Conservation (phyloP, 192 early-diverging fungal species). For the Backusella mclennaniae region DNA sequence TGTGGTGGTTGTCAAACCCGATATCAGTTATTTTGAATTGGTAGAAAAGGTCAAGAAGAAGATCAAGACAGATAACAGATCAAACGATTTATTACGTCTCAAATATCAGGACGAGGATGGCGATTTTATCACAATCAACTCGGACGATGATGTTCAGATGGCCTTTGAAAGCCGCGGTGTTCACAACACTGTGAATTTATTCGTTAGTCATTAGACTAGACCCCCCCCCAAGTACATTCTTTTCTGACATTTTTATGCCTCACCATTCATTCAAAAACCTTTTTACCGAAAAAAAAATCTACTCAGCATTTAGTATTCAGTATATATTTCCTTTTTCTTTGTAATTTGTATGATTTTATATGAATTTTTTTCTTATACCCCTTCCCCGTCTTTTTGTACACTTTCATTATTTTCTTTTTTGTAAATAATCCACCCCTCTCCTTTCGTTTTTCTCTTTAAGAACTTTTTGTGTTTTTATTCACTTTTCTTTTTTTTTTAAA, state of each 20-base stretch:
- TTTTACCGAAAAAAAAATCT: neutral
- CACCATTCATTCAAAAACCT: neutral
- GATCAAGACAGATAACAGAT: slow-evolving; percentile 66
- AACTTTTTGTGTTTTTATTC: neutral
- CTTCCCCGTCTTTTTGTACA: neutral
- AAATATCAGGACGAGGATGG: slow-evolving; percentile 93
- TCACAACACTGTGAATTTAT: slow-evolving; percentile 53
- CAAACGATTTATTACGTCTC: slow-evolving; percentile 60
- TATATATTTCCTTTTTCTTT: neutral
- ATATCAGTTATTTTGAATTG: slow-evolving; percentile 74
- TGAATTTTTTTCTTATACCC: neutral
- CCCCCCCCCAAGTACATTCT: neutral
- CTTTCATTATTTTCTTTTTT: neutral
- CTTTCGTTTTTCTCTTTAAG: neutral
- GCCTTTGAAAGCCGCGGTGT: slow-evolving; percentile 73
- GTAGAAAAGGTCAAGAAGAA: slow-evolving; percentile 84
- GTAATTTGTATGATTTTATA: neutral
- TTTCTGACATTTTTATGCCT: neutral
- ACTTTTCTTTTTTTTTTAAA: neutral
- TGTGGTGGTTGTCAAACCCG: slow-evolving; percentile 79
- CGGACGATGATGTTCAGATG: slow-evolving; percentile 89
- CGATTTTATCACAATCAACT: slow-evolving; percentile 81
- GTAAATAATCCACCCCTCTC: neutral
- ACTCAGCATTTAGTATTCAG: neutral
- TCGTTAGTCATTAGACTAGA: slow-evolving; percentile 44